phyloP scores from a whole-genome alignment of 257 asterid genomes.

The Paulownia fortunei region DNA sequence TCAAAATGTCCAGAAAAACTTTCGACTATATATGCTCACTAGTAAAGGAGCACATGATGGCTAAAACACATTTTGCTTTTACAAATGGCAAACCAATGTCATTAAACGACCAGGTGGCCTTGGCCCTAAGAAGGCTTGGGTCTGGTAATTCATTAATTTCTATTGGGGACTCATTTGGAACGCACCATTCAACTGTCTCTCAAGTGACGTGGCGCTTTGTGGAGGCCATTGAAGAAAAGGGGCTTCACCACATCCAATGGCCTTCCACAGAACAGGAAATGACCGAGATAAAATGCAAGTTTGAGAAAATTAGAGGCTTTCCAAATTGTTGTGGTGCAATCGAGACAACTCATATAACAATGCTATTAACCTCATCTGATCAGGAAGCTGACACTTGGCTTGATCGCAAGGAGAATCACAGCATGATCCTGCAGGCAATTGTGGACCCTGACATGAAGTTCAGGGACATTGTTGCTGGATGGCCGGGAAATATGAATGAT shows the following conservation, averaged over 20 bases:
- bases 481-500: conserved; percentile 84
- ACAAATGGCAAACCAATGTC: conserved; percentile 70
- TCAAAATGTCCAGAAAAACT: conserved; percentile 69
- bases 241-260: conserved; percentile 75
- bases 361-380: conserved; percentile 74
- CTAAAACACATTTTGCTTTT: conserved; percentile 64
- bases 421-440: conserved; percentile 80
- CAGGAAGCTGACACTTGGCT: conserved; percentile 64
- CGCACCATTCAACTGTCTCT: conserved; percentile 85
- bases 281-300: conserved; percentile 51
- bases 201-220: conserved; percentile 94
- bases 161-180: conserved; percentile 73
- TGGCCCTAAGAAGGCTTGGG: conserved; percentile 71
- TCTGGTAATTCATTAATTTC: conserved; percentile 79
- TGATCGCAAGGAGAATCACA: conserved; percentile 61
- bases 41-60: conserved; percentile 71
- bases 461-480: conserved; percentile 71
- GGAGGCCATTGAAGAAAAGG: conserved; percentile 76
- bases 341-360: conserved; percentile 70
- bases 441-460: conserved; percentile 76
- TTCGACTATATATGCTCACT: conserved; percentile 76
- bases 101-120: conserved; percentile 76
- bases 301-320: conserved; percentile 70
- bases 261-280: conserved; percentile 59
- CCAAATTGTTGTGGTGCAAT: conserved; percentile 93